phyloP scores from a whole-genome alignment of 2,329 filamentous ascomycete genomes.

The Colletotrichum theobromicola region DNA sequence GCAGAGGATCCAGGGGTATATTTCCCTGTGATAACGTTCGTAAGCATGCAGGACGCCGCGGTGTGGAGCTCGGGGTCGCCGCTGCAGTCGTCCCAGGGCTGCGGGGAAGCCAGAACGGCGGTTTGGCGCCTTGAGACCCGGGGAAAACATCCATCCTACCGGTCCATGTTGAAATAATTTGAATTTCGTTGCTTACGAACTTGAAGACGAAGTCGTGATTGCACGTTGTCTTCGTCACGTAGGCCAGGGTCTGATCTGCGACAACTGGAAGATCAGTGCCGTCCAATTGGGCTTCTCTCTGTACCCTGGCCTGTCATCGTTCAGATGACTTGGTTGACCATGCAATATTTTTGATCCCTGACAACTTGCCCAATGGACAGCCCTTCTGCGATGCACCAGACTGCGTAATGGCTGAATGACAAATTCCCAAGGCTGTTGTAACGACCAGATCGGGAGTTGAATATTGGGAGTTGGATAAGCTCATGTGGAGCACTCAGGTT shows the following conservation, averaged over 20 bases:
- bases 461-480: background rate
- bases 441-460: fast-evolving
- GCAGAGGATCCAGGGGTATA: background rate
- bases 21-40: background rate
- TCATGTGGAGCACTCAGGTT: background rate
- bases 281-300: background rate
- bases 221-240: background rate
- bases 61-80: background rate
- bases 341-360: no score
- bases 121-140: background rate
- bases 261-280: background rate
- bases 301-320: background rate
- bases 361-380: background rate
- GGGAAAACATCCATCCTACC: background rate
- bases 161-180: background rate
- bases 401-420: background rate
- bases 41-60: background rate
- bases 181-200: background rate
- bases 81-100: background rate
- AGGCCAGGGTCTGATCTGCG: background rate
- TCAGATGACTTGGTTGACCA: background rate
- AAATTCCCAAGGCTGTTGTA: background rate
- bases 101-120: background rate
- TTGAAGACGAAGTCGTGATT: background rate
- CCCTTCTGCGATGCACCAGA: background rate